Conservation (phyloP, 2,329 filamentous ascomycete genomes). For the Plenodomus lindquistii region DNA sequence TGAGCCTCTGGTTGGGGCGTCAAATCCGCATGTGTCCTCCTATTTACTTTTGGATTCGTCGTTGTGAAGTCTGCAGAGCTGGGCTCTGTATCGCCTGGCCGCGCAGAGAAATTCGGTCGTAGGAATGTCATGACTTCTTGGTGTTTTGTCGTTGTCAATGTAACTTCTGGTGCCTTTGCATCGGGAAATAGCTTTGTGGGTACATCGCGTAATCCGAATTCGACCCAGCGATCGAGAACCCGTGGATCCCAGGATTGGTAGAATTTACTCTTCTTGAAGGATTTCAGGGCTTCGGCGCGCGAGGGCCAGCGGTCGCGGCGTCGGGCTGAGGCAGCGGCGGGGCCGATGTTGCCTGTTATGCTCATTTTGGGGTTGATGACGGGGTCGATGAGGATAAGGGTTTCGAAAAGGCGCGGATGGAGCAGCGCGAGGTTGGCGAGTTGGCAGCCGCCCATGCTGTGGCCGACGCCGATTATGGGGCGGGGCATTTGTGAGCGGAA, state of each 20-base stretch:
- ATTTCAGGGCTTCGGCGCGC: conserved; percentile 65
- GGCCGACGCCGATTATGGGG: conserved; percentile 81
- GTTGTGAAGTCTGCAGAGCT: conserved; percentile 32
- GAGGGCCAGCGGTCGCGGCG: conserved; percentile 85
- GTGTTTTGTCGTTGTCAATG: conserved; percentile 80
- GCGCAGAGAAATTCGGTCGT: conserved; percentile 60
- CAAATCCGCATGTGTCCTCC: conserved; percentile 50
- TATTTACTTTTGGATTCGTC: conserved; percentile 39
- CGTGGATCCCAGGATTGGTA: conserved; percentile 82
- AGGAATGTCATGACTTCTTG: conserved; percentile 84
- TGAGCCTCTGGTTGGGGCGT: conserved; percentile 40
- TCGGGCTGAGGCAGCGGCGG: conserved; percentile 65
- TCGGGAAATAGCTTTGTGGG: conserved; percentile 65
- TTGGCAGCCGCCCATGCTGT: conserved; percentile 83
- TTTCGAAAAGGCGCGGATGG: conserved; percentile 78
- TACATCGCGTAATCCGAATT: conserved; percentile 73
- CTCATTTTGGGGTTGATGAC: conserved; percentile 65
- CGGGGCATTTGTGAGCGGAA: conserved; percentile 80
- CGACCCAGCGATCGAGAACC: conserved; percentile 74
- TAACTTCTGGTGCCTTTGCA: conserved; percentile 57
- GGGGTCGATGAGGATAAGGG: conserved; percentile 80
- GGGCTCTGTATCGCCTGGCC: conserved; percentile 51
- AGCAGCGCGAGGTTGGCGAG: conserved; percentile 73
- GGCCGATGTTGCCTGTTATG: conserved; percentile 45
- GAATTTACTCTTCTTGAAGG: conserved; percentile 72